Conservation (phyloP, 129 eudicot species). For the Centella asiatica region DNA sequence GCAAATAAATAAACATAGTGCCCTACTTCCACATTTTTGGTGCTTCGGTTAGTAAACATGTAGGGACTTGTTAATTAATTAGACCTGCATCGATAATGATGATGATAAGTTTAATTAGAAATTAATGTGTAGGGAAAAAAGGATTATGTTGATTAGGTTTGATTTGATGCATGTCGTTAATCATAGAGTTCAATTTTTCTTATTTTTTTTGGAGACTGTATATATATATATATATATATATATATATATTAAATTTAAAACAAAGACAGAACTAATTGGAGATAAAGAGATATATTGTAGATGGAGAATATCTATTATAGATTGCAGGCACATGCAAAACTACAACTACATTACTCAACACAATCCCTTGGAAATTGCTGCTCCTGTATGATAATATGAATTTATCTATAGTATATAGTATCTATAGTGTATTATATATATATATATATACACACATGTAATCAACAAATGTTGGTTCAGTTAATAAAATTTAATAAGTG, state of each 20-base stretch:
- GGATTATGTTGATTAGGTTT: slow-evolving; percentile 30
- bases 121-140: slow-evolving; percentile 8
- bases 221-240: slow-evolving; percentile 3
- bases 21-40: neutral
- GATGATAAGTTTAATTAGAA: neutral
- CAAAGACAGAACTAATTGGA: slow-evolving; percentile 24
- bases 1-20: neutral
- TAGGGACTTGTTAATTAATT: neutral
- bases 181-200: too few species aligned
- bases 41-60: slow-evolving; percentile 1
- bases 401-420: too few species aligned
- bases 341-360: slow-evolving; percentile 29
- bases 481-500: too few species aligned
- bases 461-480: too few species aligned
- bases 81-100: neutral
- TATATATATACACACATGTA: too few species aligned
- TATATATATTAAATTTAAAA: neutral
- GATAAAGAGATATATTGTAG: slow-evolving; percentile 4
- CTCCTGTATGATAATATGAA: neutral
- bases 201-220: too few species aligned
- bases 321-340: slow-evolving; percentile 64
- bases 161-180: slow-evolving; percentile 31
- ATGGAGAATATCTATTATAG: slow-evolving; percentile 53
- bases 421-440: too few species aligned
- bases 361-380: slow-evolving; percentile 29